Conservation (phyloP, 2,329 filamentous ascomycete genomes). For the Meredithiella fracta region DNA sequence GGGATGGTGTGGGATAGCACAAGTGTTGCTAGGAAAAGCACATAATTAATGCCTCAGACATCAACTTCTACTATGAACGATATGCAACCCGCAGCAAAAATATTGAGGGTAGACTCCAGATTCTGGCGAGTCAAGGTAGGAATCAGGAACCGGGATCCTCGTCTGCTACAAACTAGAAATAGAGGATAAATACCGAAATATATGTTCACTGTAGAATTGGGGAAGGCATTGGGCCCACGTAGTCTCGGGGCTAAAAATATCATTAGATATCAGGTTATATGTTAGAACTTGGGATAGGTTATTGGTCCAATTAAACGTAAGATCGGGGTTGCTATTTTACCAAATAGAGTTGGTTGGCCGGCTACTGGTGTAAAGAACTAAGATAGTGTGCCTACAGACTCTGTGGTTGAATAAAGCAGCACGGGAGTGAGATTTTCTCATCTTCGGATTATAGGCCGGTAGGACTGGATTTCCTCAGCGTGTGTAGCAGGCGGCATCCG, state of each 20-base stretch:
- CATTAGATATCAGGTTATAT: background rate
- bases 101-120: background rate
- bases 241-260: background rate
- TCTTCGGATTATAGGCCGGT: background rate
- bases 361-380: too few relatives aligned
- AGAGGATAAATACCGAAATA: background rate
- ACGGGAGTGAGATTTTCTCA: conserved; percentile 1
- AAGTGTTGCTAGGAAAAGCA: too few relatives aligned
- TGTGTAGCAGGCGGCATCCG: background rate
- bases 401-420: background rate
- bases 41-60: background rate
- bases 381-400: too few relatives aligned
- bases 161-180: background rate
- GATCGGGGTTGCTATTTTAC: background rate
- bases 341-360: background rate
- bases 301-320: background rate
- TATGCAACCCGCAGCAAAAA: background rate
- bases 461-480: background rate
- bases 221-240: background rate
- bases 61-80: background rate
- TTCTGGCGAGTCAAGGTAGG: background rate
- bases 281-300: background rate
- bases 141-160: background rate
- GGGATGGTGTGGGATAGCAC: too few relatives aligned
- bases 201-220: background rate